These are phyloP conservation scores for Hydnum rufescens DNA, from an alignment of 768 basidiomycete species.

Conservation along the genomic window DNA sequence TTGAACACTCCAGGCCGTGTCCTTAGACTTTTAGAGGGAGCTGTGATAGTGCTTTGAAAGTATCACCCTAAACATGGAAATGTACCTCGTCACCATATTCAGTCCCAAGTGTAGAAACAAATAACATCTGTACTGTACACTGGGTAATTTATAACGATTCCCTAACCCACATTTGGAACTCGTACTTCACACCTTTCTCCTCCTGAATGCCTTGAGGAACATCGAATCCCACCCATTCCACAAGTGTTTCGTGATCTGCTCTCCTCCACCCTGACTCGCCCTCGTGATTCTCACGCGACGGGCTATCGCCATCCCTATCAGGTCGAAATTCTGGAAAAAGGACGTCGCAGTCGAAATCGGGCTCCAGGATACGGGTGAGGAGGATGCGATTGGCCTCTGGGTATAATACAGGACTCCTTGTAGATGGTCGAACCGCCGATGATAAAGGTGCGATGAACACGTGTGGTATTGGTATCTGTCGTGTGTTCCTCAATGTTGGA, in stretches of 20 bases:
- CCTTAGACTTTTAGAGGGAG: conserved; percentile 11
- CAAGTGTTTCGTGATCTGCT: conserved; percentile 40
- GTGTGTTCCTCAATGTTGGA: neutral
- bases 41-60: neutral
- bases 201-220: conserved; percentile 57
- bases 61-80: too few relatives aligned
- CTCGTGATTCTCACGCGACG: neutral
- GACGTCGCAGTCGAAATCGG: conserved; percentile 69
- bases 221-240: conserved; percentile 61
- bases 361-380: conserved; percentile 61
- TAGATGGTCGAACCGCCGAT: conserved; percentile 89
- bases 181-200: conserved; percentile 70
- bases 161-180: conserved; percentile 90
- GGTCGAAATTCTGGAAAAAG: conserved; percentile 57
- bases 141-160: conserved; percentile 7
- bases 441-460: conserved; percentile 49
- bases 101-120: too few relatives aligned
- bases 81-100: too few relatives aligned
- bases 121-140: too few relatives aligned
- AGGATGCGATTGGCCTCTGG: conserved; percentile 53
- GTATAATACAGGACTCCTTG: conserved; percentile 33
- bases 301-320: neutral
- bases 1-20: conserved; percentile 35
- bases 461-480: neutral
- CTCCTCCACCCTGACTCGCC: conserved; percentile 11